Evolutionary conservation across 2,329 filamentous ascomycete genomes (phyloP), one percentile per base, ranked within the genome.

Genomic region (Penicillium sp.): DNA sequence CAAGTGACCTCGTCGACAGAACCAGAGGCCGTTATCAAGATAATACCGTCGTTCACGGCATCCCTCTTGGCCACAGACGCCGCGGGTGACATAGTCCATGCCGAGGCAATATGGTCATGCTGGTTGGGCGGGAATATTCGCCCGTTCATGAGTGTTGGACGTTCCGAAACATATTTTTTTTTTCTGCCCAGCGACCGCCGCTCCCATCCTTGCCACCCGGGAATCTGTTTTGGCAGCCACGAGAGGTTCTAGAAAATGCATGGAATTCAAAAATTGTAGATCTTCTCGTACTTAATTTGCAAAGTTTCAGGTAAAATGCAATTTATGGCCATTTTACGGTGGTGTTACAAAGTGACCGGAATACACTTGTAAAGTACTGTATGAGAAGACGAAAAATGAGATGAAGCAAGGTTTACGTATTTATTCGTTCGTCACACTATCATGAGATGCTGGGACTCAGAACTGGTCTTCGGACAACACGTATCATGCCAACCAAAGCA

Each of bases 1-100:
- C 60, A 86, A 83, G 75, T 95, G 90, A 28, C 90, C 90, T 60
- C 89, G 86, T 57, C 86, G 80, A 71, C 90, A 95, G 69, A 89
- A 95, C 56, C 86, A 83, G 51, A 86, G 81, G 3, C 90, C 89
- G 70, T 88, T 88, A 59, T 91, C 85, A 28, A 86, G 76, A 65
- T 89, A 88, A 74, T 87, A 90, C 56, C 81, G 81, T 38, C 79
- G 80, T 46, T 88, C 87, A 53, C 87, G 86, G 67, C 90, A 95
- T 63, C 82, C 81, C 55, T 82, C 80, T 55, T 81, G 74, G 44
- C 79, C 79, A 62, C 81, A 84, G 44, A 66, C 66, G 54, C 77
- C 76, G 55, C 74, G 75, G 48, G 71, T 73, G 48, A 67, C 66
- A 62, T 77, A 77, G 48, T 74, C 71, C 72, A 72, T 74, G 50